These are phyloP conservation scores for Penicillium sp. DNA, from an alignment of 2,329 filamentous ascomycete species.

Conservation along the genomic window DNA sequence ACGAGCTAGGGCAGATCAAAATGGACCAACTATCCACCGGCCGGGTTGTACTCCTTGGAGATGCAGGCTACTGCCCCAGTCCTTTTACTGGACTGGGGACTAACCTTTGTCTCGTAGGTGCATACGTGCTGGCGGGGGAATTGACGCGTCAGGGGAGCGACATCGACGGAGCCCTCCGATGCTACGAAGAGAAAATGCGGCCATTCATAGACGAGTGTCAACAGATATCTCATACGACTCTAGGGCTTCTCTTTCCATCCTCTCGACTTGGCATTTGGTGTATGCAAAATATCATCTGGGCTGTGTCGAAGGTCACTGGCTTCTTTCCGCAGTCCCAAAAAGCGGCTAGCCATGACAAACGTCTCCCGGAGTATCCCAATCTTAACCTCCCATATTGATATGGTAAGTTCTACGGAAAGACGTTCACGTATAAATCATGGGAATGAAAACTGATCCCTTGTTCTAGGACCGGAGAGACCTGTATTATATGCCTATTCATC, in stretches of 20 bases:
- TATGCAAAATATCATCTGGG: not conserved
- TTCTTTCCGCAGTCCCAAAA: not conserved
- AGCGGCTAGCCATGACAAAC: not conserved
- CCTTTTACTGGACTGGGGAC: conserved; percentile 11
- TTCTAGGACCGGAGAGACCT: no score
- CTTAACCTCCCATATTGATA: no score
- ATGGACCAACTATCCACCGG: not conserved
- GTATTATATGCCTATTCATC: no score
- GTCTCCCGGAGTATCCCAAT: not conserved
- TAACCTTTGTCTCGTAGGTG: conserved; percentile 8
- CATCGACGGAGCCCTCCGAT: not conserved
- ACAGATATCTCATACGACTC: not conserved
- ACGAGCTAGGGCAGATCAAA: conserved; percentile 8
- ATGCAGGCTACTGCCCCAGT: conserved; percentile 12
- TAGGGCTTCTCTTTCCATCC: conserved; percentile 1
- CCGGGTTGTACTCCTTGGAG: conserved; percentile 11
- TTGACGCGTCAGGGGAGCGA: conserved; percentile 1
- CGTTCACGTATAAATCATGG: no score
- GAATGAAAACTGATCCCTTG: no score
- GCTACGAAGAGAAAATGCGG: not conserved
- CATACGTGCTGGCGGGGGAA: conserved; percentile 8
- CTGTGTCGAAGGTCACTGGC: not conserved
- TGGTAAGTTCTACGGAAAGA: no score
- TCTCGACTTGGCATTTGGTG: conserved; percentile 2
- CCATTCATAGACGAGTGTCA: conserved; percentile 5